These are phyloP conservation scores for Coniochaeta sp. DNA, from an alignment of 2,329 filamentous ascomycete species.

Conservation along the genomic window DNA sequence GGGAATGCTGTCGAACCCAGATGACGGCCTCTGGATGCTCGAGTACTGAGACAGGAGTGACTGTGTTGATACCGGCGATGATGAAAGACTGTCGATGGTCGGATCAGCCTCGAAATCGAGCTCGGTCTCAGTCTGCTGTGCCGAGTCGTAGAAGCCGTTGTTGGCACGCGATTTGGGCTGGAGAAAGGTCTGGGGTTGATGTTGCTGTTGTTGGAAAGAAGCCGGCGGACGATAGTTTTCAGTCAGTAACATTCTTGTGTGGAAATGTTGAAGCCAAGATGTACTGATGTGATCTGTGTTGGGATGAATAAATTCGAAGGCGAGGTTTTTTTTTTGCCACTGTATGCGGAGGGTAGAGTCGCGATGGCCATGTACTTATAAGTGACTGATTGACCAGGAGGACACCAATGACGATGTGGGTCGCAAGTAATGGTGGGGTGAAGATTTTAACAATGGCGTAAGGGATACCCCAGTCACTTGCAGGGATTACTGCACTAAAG, in stretches of 20 bases:
- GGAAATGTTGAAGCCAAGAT: background rate
- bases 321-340: background rate
- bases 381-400: background rate
- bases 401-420: background rate
- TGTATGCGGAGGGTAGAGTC: background rate
- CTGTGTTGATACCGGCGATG: slow-evolving; percentile 21
- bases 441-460: background rate
- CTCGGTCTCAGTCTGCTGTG: slow-evolving; percentile 8
- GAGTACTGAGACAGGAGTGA: slow-evolving; percentile 17
- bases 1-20: slow-evolving; percentile 25
- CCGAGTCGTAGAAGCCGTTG: slow-evolving; percentile 7
- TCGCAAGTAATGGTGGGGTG: background rate
- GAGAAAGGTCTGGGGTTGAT: slow-evolving; percentile 7
- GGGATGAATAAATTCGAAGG: background rate
- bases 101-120: slow-evolving; percentile 14
- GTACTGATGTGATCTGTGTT: background rate
- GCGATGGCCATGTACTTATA: background rate
- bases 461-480: background rate
- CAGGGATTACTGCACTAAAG: background rate
- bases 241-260: slow-evolving; percentile 7
- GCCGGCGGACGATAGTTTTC: slow-evolving; percentile 2
- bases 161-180: background rate
- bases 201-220: slow-evolving; percentile 13
- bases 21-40: slow-evolving; percentile 13
- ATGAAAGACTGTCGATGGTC: slow-evolving; percentile 16